Conservation (phyloP, 2,329 filamentous ascomycete genomes). For the Tolypocladium ophioglossoides region DNA sequence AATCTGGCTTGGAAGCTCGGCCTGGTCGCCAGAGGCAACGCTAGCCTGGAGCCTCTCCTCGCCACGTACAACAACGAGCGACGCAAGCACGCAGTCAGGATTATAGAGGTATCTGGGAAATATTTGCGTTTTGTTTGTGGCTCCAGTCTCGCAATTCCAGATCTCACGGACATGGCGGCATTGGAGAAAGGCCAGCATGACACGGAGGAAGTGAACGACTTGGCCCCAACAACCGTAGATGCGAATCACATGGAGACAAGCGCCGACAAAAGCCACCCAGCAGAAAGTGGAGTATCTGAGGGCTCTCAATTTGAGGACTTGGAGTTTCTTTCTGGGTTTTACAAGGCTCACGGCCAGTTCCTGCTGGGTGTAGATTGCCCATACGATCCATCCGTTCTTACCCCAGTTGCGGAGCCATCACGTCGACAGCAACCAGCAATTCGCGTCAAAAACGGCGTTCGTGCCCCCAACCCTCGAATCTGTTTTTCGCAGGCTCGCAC, state of each 20-base stretch:
- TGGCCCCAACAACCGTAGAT: neutral
- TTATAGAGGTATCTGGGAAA: constrained; percentile 2
- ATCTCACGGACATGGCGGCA: constrained; percentile 8
- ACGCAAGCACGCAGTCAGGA: constrained; percentile 7
- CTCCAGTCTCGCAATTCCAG: constrained; percentile 9
- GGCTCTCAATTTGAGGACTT: neutral
- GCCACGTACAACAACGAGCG: constrained; percentile 20
- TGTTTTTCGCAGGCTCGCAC: constrained; percentile 12
- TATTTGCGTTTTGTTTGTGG: constrained; percentile 12
- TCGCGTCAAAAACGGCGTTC: constrained; percentile 14
- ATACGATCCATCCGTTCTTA: constrained; percentile 9
- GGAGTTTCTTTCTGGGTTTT: constrained; percentile 14
- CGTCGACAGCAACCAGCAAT: constrained; percentile 2
- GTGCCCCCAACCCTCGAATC: constrained; percentile 19
- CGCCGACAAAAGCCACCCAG: neutral
- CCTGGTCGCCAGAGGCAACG: constrained; percentile 11
- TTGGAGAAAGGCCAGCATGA: neutral
- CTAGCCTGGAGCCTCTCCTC: constrained; percentile 11
- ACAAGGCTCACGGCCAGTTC: constrained; percentile 14
- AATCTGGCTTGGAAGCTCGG: constrained; percentile 25
- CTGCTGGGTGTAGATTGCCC: constrained; percentile 16
- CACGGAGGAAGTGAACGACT: too few species aligned
- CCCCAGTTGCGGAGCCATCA: neutral
- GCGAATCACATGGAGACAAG: neutral
- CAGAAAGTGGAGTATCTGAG: constrained; percentile 3